Conservation (phyloP, 805 yeast genomes). For the Candida pseudofarinosa region DNA sequence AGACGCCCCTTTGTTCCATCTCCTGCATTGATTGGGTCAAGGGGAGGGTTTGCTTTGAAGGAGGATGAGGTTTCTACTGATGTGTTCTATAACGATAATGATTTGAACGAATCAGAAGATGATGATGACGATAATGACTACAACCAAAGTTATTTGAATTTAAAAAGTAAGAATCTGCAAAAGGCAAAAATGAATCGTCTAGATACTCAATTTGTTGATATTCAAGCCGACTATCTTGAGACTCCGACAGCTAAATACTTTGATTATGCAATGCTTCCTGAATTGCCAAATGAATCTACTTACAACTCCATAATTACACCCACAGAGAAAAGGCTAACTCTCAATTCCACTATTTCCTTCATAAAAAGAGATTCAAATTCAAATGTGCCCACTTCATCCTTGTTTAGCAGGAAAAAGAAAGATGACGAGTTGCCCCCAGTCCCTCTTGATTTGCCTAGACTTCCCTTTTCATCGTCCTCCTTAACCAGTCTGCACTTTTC, state of each 20-base stretch:
- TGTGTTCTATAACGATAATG: slow-evolving; percentile 1
- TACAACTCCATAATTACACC: slow-evolving; percentile 5
- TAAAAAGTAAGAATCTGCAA: background rate
- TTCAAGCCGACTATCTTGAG: slow-evolving; percentile 4
- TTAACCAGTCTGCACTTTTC: slow-evolving; percentile 47
- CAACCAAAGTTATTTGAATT: background rate
- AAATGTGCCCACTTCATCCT: slow-evolving; percentile 1
- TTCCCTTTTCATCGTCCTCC: slow-evolving; percentile 53
- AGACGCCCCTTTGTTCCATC: slow-evolving; percentile 19
- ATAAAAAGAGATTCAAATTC: slow-evolving; percentile 21
- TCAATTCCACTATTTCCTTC: slow-evolving; percentile 31
- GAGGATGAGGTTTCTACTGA: background rate
- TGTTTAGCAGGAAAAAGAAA: slow-evolving; percentile 10
- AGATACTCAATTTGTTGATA: slow-evolving; percentile 5
- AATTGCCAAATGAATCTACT: slow-evolving; percentile 19
- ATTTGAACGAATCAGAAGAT: background rate
- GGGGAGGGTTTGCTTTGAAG: background rate
- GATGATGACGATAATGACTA: background rate
- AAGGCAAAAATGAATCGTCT: background rate
- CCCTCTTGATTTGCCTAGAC: slow-evolving; percentile 48
- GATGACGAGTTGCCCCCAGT: slow-evolving; percentile 37
- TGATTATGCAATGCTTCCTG: slow-evolving; percentile 34
- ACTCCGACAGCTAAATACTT: slow-evolving; percentile 24
- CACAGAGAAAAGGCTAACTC: slow-evolving; percentile 14
- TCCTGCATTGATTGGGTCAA: slow-evolving; percentile 18